Percentiles rank a stretch among this genome's conserved stretches.
Evolutionary conservation across 2,329 filamentous ascomycete species (phyloP).

Genomic region (Aspergillus ochraceoroseus): DNA sequence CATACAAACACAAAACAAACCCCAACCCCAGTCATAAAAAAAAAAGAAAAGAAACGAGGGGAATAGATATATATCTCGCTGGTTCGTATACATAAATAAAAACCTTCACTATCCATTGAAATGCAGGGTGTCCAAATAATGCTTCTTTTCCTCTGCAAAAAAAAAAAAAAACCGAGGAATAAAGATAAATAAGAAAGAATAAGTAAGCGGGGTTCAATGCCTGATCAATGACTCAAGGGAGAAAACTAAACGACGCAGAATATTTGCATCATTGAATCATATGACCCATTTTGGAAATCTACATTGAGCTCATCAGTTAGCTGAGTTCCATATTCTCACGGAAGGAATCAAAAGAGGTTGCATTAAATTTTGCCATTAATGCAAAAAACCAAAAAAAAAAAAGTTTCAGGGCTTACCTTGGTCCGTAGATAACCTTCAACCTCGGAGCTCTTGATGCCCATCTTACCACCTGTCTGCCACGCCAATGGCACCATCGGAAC

Average conservation of each 20-base stretch:
- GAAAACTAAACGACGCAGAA: constrained; percentile 14
- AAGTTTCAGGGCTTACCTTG: constrained; percentile 59
- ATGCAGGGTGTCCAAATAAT: not conserved
- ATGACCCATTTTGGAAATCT: constrained; percentile 87
- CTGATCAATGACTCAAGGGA: too few relatives aligned
- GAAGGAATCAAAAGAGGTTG: not conserved
- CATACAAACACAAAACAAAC: constrained; percentile 3
- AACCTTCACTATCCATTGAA: not conserved
- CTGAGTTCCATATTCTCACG: not conserved
- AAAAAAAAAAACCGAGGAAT: constrained; percentile 2
- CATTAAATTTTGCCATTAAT: too few relatives aligned
- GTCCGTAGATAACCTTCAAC: constrained; percentile 92
- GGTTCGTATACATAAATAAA: not conserved
- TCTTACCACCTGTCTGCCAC: constrained; percentile 73
- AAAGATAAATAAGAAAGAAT: not conserved
- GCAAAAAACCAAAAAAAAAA: constrained; percentile 4
- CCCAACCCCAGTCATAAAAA: too few relatives aligned
- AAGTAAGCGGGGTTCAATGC: too few relatives aligned
- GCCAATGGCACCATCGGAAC: constrained; percentile 94
- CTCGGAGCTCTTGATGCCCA: constrained; percentile 79
- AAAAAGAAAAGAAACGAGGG: constrained; percentile 4
- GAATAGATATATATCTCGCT: not conserved
- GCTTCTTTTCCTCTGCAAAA: not conserved
- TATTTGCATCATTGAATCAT: constrained; percentile 49
- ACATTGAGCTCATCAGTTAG: constrained; percentile 8